These are phyloP conservation scores for Arthroderma sp. DNA, from an alignment of 2,329 filamentous ascomycete genomes.

Conservation along the genomic window DNA sequence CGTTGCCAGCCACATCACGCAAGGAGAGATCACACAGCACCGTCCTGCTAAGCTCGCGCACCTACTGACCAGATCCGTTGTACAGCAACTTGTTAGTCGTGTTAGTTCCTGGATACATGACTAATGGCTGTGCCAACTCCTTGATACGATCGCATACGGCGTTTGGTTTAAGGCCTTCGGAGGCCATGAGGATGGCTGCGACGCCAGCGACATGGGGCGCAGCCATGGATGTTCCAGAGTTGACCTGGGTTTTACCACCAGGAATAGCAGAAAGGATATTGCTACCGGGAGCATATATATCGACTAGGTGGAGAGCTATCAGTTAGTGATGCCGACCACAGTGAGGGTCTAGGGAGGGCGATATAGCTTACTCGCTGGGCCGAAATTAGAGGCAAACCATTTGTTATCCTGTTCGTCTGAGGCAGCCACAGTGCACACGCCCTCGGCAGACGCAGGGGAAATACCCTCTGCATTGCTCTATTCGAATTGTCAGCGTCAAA, in stretches of 20 bases:
- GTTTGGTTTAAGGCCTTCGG: constrained; percentile 36
- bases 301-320: constrained; percentile 22
- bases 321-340: too few relatives aligned
- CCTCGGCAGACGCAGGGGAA: constrained; percentile 25
- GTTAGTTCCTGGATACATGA: constrained; percentile 12
- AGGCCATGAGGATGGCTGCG: constrained; percentile 38
- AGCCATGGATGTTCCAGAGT: constrained; percentile 26
- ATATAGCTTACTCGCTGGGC: constrained; percentile 19
- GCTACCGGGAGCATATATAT: constrained; percentile 45
- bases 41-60: too few relatives aligned
- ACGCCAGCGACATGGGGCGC: constrained; percentile 39
- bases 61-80: constrained; percentile 11
- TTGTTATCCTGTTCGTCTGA: constrained; percentile 20
- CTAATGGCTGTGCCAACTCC: constrained; percentile 32
- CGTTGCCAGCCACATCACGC: too few relatives aligned
- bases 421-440: constrained; percentile 29
- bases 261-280: constrained; percentile 39
- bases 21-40: too few relatives aligned
- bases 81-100: constrained; percentile 20
- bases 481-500: constrained; percentile 6
- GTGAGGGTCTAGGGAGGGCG: too few relatives aligned
- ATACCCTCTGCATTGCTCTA: constrained; percentile 19
- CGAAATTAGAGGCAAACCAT: constrained; percentile 29
- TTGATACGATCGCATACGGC: constrained; percentile 38
- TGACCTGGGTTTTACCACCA: constrained; percentile 33